Conservation (phyloP, 2,329 filamentous ascomycete genomes). For the Metarhizium anisopliae region DNA sequence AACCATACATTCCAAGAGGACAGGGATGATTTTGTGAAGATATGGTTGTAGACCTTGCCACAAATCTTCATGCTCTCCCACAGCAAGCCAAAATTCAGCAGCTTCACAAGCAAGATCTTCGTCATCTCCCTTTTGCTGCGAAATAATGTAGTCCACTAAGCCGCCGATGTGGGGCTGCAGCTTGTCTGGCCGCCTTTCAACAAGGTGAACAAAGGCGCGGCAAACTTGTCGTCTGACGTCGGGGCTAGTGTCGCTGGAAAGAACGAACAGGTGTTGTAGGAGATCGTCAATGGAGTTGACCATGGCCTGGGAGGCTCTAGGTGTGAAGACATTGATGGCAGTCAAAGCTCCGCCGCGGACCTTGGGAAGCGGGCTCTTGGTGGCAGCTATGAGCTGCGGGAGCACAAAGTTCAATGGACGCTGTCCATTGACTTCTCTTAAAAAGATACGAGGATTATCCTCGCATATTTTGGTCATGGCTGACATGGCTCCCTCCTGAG, state of each 20-base stretch:
- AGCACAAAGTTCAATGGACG: constrained; percentile 81
- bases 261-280: constrained; percentile 70
- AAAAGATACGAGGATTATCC: constrained; percentile 80
- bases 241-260: constrained; percentile 66
- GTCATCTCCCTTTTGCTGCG: constrained; percentile 80
- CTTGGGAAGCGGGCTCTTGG: constrained; percentile 63
- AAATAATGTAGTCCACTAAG: constrained; percentile 85
- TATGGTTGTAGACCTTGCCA: constrained; percentile 70
- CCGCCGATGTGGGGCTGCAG: constrained; percentile 80
- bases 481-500: constrained; percentile 89
- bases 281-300: constrained; percentile 72
- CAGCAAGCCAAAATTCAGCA: constrained; percentile 93
- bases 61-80: constrained; percentile 77
- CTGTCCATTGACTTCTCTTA: constrained; percentile 81
- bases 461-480: constrained; percentile 94
- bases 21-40: constrained; percentile 77
- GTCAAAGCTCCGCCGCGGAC: constrained; percentile 73
- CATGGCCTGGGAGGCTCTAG: constrained; percentile 74
- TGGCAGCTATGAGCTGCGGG: constrained; percentile 83
- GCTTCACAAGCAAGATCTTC: constrained; percentile 88
- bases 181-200: constrained; percentile 84
- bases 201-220: constrained; percentile 82
- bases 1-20: constrained; percentile 89
- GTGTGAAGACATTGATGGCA: constrained; percentile 86
- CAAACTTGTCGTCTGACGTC: constrained; percentile 91